Evolutionary conservation across 2,329 filamentous ascomycete species (phyloP).

Genomic region (Phaeoacremonium minimum): DNA sequence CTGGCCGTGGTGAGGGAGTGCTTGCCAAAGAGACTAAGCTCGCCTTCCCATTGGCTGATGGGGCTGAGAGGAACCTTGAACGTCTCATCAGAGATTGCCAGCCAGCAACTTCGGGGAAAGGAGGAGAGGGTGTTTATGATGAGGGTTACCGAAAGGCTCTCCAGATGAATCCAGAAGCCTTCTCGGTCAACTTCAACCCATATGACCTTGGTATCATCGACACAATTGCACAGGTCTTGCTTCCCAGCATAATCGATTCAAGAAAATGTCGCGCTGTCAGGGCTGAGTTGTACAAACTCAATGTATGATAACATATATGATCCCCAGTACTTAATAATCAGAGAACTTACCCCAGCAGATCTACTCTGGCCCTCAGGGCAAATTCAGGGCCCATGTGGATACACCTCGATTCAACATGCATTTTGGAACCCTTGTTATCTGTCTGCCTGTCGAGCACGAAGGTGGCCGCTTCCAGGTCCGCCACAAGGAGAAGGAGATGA

Average conservation of each 20-base stretch:
- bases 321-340: too few relatives aligned
- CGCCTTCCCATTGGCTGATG: constrained; percentile 7
- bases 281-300: constrained; percentile 55
- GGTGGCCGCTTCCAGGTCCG: constrained; percentile 39
- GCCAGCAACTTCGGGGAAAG: constrained; percentile 44
- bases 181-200: constrained; percentile 46
- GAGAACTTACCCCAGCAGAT: constrained; percentile 24
- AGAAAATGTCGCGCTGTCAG: constrained; percentile 29
- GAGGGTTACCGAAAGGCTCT: constrained; percentile 46
- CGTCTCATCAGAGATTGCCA: constrained; percentile 24
- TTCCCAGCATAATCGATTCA: constrained; percentile 18
- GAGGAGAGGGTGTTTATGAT: constrained; percentile 41
- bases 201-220: constrained; percentile 49
- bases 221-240: constrained; percentile 38
- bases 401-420: constrained; percentile 43
- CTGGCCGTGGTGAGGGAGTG: background rate
- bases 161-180: constrained; percentile 42
- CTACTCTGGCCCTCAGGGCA: constrained; percentile 44
- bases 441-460: constrained; percentile 29
- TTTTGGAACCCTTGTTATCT: constrained; percentile 51
- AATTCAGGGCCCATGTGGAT: constrained; percentile 48
- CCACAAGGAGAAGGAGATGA: constrained; percentile 26
- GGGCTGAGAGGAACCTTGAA: constrained; percentile 6
- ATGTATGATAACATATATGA: constrained; percentile 18
- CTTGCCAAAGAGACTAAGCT: constrained; percentile 7